Base-by-base conservation (phyloP, 1,284 basidiomycete genomes). In the Irpex rosettiformis region DNA sequence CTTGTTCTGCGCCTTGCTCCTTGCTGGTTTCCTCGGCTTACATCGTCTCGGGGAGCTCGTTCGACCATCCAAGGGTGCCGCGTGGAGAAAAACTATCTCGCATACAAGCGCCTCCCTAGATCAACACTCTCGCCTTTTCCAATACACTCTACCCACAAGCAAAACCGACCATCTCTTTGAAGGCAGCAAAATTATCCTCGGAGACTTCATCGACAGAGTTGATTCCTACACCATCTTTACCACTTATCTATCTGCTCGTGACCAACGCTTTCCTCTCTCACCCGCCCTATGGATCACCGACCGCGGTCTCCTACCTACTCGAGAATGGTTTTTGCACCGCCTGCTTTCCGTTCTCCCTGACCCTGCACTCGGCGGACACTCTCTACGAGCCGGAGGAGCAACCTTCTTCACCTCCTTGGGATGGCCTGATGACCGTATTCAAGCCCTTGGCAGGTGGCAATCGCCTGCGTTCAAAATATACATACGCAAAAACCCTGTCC, bases 391-490 rank as follows among this genome's bases (percentile, higher is more conserved):
- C 7, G 75, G 76, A 0, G 72, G 73, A 1, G 73, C 75, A 0
- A 79, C 75, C 0, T 67, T 62, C 30, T 69, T 70, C 30, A 74
- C 75, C 0, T 43, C 61, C 0, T 58, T 65, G 0, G 73, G 77
- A 0, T 57, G 71, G 2, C 61, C 74, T 0, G 65, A 70, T n/a
- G 61, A 67, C 11, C 43, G 64, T 25, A 77, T 78, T 22, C 74
- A 75, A 58, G 69, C 71, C 0, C 18, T 72, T 0, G 75, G 76
- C 0, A 59, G 68, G 0, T 78, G 76, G 77, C 70, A 73, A 0
- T 76, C 75, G 0, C 58, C 66, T 0, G 64, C 74, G 0, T 78
- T 65, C 62, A 66, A 69, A 22, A 66, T 69, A 13, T 78, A 78
- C 55, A 71, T 76, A 16, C 63, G 69, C 0, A 65, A 73, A 6